phyloP scores from a whole-genome alignment of 2,329 filamentous ascomycete genomes.

The Orbilia brochopaga region DNA sequence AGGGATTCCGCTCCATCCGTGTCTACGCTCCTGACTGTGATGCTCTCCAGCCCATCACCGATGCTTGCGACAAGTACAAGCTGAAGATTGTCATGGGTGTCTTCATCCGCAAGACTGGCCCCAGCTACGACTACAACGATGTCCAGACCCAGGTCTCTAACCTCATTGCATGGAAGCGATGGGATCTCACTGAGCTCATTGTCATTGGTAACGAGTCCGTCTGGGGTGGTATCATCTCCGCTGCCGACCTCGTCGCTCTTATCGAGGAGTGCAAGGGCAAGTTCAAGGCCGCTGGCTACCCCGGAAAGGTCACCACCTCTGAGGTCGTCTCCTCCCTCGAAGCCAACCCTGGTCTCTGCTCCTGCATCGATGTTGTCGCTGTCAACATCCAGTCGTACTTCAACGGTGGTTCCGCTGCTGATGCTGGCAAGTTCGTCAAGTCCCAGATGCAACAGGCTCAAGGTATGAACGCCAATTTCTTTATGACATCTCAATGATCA shows the following conservation, averaged over 20 bases:
- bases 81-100: conserved; percentile 85
- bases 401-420: conserved; percentile 71
- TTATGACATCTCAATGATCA: neutral
- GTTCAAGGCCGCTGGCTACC: conserved; percentile 72
- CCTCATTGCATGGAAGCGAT: conserved; percentile 75
- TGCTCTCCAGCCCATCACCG: conserved; percentile 76
- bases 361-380: conserved; percentile 75
- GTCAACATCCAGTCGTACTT: conserved; percentile 95
- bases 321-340: conserved; percentile 83
- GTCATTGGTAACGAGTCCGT: conserved; percentile 91
- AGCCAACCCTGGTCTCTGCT: conserved; percentile 71
- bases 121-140: conserved; percentile 64
- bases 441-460: conserved; percentile 74
- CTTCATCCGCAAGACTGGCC: conserved; percentile 70
- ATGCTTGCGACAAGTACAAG: conserved; percentile 69
- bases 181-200: conserved; percentile 76
- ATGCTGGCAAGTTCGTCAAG: conserved; percentile 77
- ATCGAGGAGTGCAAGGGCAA: conserved; percentile 70
- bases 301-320: conserved; percentile 77
- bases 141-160: conserved; percentile 71
- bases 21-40: conserved; percentile 92
- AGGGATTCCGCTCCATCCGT: conserved; percentile 75
- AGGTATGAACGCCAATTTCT: conserved; percentile 55
- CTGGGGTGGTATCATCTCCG: conserved; percentile 73
- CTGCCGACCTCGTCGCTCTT: conserved; percentile 71